phyloP scores from a whole-genome alignment of 805 yeast species.

The Pichia exigua region DNA sequence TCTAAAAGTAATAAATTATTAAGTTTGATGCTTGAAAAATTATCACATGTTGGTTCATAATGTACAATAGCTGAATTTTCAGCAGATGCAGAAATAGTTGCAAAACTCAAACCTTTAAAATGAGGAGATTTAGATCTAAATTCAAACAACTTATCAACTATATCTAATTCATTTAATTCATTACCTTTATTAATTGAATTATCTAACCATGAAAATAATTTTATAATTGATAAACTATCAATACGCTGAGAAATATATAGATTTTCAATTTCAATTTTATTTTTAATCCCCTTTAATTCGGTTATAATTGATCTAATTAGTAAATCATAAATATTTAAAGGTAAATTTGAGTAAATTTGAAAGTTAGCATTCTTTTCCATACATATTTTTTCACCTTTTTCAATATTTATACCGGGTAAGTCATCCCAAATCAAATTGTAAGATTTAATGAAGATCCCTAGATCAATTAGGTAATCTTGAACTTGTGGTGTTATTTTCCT shows the following conservation, averaged over 20 bases:
- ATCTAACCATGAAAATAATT: constrained; percentile 81
- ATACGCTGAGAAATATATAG: constrained; percentile 69
- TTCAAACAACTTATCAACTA: constrained; percentile 43
- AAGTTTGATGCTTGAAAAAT: constrained; percentile 55
- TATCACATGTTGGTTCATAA: constrained; percentile 58
- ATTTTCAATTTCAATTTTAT: constrained; percentile 60
- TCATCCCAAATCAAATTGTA: constrained; percentile 57
- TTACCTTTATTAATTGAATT: constrained; percentile 35
- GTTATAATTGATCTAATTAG: constrained; percentile 33
- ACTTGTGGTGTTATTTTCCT: constrained; percentile 30
- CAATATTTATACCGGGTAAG: constrained; percentile 26
- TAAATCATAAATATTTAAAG: constrained; percentile 16
- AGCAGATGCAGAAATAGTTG: constrained; percentile 70
- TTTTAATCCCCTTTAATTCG: constrained; percentile 68
- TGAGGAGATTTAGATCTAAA: constrained; percentile 35
- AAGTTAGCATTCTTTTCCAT: constrained; percentile 23
- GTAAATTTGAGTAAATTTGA: constrained; percentile 22
- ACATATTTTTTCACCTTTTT: constrained; percentile 9
- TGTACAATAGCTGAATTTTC: constrained; percentile 71
- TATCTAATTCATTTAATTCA: constrained; percentile 45
- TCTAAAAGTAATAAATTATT: constrained; percentile 69
- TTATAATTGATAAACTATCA: constrained; percentile 72
- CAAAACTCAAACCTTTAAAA: constrained; percentile 65
- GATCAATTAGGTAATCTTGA: constrained; percentile 12
- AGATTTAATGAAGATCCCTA: constrained; percentile 33